A percentile compares a stretch with the other conserved stretches of the same genome.
Conservation (phyloP, 139 green algal species). For the Chlamydomonas incerta region DNA sequence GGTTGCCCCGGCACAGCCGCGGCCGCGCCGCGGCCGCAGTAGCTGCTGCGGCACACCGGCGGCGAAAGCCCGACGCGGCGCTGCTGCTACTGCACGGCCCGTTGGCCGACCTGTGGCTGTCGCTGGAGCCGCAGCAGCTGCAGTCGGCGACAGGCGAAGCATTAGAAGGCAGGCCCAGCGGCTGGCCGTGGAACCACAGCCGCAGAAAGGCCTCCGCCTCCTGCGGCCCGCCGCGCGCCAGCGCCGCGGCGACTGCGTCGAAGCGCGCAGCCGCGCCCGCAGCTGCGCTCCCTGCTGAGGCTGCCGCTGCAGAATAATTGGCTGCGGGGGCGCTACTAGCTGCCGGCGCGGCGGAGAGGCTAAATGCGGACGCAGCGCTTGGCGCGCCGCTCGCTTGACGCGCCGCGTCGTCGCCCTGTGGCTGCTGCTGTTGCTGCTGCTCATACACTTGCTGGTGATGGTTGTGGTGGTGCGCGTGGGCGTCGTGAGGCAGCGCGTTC, state of each 20-base stretch:
- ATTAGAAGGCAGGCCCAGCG: neutral
- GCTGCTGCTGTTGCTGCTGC: too few species aligned
- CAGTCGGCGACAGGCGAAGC: too few species aligned
- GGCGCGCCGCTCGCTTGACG: neutral
- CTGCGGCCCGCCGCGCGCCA: neutral
- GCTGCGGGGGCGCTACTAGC: too few species aligned
- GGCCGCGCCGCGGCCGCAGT: too few species aligned
- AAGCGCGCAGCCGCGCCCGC: neutral
- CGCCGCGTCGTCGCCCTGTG: too few species aligned
- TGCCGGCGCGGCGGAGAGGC: neutral
- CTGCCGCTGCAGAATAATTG: neutral
- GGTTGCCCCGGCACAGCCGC: constrained; percentile 7
- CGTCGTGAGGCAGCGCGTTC: neutral
- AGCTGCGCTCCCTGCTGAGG: too few species aligned
- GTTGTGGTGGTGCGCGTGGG: neutral
- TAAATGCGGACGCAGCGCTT: too few species aligned
- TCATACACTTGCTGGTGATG: neutral
- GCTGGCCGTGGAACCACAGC: constrained; percentile 37
- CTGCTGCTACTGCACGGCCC: too few species aligned
- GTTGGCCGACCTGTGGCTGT: too few species aligned
- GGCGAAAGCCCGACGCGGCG: too few species aligned
- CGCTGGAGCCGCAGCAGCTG: too few species aligned
- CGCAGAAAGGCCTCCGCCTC: constrained; percentile 22
- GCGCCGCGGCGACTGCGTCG: neutral
- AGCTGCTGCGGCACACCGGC: too few species aligned